Conservation (phyloP, 163 green algal species). For the Chlamydomonas reinhardtii region DNA sequence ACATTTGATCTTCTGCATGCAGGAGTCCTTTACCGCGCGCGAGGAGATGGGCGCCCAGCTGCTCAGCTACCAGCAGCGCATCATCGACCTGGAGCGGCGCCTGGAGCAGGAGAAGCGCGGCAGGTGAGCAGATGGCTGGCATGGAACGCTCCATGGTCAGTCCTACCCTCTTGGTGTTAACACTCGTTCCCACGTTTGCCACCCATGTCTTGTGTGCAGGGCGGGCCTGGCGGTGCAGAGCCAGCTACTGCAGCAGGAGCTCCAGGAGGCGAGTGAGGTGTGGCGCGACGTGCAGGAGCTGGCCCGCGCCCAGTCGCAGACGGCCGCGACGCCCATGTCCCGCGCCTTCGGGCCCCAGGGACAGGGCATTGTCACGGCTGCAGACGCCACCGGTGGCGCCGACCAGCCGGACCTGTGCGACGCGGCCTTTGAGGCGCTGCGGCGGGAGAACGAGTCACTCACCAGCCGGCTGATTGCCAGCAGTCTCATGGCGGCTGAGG, state of each 20-base stretch:
- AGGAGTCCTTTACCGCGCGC: background rate
- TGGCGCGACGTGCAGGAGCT: background rate
- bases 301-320: background rate
- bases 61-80: conserved; percentile 1
- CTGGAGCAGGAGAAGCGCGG: conserved; percentile 1
- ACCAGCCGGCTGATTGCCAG: conserved; percentile 15
- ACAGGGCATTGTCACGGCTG: background rate
- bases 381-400: background rate
- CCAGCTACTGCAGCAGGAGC: conserved; percentile 32
- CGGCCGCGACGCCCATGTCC: background rate
- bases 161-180: background rate
- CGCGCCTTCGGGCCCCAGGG: background rate
- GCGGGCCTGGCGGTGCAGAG: conserved; percentile 14
- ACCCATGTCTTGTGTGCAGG: background rate
- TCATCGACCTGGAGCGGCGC: background rate
- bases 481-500: conserved; percentile 21
- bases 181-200: background rate
- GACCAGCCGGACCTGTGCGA: background rate
- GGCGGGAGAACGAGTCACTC: conserved; percentile 27
- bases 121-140: background rate
- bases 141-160: too few species aligned
- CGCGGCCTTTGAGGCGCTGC: conserved; percentile 1
- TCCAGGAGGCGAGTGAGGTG: conserved; percentile 28
- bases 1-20: too few species aligned
- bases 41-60: conserved; percentile 24